Evolutionary conservation across 2,329 filamentous ascomycete species (phyloP), one percentile per base, ranked within the genome.

Genomic region (Claviceps sp.): DNA sequence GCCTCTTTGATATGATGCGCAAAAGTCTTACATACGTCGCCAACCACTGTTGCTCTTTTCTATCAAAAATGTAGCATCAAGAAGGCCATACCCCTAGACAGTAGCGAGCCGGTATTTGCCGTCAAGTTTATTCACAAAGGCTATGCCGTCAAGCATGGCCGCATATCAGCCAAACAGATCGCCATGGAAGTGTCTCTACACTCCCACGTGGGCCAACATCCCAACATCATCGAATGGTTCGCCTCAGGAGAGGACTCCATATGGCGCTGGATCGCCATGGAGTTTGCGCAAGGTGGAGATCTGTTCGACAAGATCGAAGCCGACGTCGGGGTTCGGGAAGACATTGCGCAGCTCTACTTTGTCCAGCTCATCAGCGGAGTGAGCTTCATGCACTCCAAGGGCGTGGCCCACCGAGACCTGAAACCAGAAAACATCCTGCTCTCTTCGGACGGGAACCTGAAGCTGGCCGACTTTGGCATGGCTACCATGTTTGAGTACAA

Each of bases 301-400:
- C 76, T 98, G 7, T 98, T 98, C 67, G 93, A 98, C 80, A 98
- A 98, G 74, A 97, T 98, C 60, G 94, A 98, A 70, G 90, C 93
- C 18, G 93, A 98, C 67, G 87, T 91, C 45, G 93, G 93, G 47
- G 89, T 97, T n/a, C 81, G 85, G 6, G 83, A 95, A 66, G 88
- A 97, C 65, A 89, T 98, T 63, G 91, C 93, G 37, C 94, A 98
- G 65, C 81, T 96, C 55, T 98, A 97, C 72, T 98, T 98, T 67
- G 79, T 84, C 2, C 93, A 98, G 70, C 78, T 98, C 55, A 79
- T 97, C 60, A 83, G 83, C 63, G 93, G 91, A 8, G 87, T 97
- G 56, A 85, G 85, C 63, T 98, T 90, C 70, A 94, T 97, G 79
- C 93, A 98, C 70, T 88, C 87, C 37, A 96, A 93, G 67, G 93